Percentiles rank a stretch among this genome's conserved stretches.
These are phyloP conservation scores for Nakazawaea molendinolei DNA, from an alignment of 805 yeast genomes.

Conservation along the genomic window DNA sequence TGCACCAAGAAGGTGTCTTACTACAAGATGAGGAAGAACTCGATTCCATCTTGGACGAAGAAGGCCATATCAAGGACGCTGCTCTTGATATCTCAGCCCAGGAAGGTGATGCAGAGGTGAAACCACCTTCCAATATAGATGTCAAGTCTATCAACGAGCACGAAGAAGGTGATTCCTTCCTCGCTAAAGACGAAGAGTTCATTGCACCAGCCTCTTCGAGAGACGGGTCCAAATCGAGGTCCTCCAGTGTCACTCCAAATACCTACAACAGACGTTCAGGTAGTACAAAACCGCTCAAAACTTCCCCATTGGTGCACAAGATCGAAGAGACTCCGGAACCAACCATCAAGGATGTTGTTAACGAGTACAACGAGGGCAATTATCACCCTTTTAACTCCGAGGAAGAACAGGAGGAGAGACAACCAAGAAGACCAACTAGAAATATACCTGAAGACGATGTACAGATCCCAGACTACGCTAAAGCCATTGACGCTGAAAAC, in stretches of 20 bases:
- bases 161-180: slow-evolving; percentile 13
- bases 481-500: slow-evolving; percentile 30
- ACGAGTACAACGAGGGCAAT: slow-evolving; percentile 26
- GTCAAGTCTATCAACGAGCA: slow-evolving; percentile 10
- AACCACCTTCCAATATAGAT: slow-evolving; percentile 10
- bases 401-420: slow-evolving; percentile 12
- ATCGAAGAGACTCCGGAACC: slow-evolving; percentile 17
- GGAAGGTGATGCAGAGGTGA: slow-evolving; percentile 5
- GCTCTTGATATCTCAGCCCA: slow-evolving; percentile 27
- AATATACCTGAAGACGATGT: slow-evolving; percentile 15
- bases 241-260: slow-evolving; percentile 7
- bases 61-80: slow-evolving; percentile 46
- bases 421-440: slow-evolving; percentile 9
- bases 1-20: slow-evolving; percentile 42
- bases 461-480: slow-evolving; percentile 26
- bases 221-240: slow-evolving; percentile 13
- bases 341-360: slow-evolving; percentile 25
- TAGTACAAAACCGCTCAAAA: slow-evolving; percentile 1
- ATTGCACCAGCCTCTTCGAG: slow-evolving; percentile 27
- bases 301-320: slow-evolving; percentile 8
- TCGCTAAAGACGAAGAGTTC: slow-evolving; percentile 22
- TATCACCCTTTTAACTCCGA: slow-evolving; percentile 11
- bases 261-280: neutral
- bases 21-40: slow-evolving; percentile 53
- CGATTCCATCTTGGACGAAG: slow-evolving; percentile 43